phyloP scores from a whole-genome alignment of 345 rosid species.

The Citrus australasica region DNA sequence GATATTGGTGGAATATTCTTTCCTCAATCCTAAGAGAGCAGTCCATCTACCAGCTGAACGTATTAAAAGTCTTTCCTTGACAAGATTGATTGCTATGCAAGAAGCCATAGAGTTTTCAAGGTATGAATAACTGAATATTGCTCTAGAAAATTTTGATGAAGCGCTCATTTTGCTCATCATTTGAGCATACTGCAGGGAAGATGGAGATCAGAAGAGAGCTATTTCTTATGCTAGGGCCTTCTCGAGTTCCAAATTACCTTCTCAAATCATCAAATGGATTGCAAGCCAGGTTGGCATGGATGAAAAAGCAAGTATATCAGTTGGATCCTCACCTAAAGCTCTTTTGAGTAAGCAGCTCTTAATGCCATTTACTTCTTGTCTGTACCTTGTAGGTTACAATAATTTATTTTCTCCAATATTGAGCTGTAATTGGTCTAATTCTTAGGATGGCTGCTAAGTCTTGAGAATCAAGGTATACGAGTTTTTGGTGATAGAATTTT shows the following conservation, averaged over 20 bases:
- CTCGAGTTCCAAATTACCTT: constrained; percentile 31
- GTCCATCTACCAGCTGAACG: constrained; percentile 22
- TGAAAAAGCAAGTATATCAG: constrained; percentile 24
- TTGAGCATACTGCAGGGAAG: constrained; percentile 28
- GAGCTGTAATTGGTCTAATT: background rate
- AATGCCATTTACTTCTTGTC: background rate
- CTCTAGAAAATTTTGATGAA: background rate
- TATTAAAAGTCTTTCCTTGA: constrained; percentile 36
- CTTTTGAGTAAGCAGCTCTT: constrained; percentile 41
- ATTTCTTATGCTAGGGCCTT: constrained; percentile 37
- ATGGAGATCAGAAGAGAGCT: constrained; percentile 44
- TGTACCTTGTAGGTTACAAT: background rate
- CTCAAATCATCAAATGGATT: constrained; percentile 33
- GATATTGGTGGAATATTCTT: constrained; percentile 50
- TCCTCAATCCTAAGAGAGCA: constrained; percentile 29
- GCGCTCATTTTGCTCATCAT: constrained; percentile 7
- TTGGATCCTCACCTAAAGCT: constrained; percentile 45
- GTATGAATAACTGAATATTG: constrained; percentile 24
- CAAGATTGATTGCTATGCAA: constrained; percentile 42
- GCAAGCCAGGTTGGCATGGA: constrained; percentile 28
- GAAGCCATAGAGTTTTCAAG: constrained; percentile 51
- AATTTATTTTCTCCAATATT: background rate
- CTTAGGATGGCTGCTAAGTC: constrained; percentile 43
- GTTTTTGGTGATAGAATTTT: constrained; percentile 35
- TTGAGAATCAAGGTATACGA: constrained; percentile 41